These are phyloP conservation scores for Coemansia asiatica DNA, from an alignment of 192 early-diverging fungal genomes.

Conservation along the genomic window DNA sequence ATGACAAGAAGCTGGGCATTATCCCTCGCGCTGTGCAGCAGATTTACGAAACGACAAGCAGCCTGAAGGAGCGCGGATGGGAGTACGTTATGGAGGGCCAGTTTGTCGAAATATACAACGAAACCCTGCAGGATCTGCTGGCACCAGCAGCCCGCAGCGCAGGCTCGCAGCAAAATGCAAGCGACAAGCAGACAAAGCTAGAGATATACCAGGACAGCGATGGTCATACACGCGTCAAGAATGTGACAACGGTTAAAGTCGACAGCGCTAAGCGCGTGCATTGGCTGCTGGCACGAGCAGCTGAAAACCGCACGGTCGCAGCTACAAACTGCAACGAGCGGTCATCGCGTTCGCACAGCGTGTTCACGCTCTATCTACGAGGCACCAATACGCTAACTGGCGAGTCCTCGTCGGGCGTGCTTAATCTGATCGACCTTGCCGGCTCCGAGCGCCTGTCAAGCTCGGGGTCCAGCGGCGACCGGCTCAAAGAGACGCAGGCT, in stretches of 20 bases:
- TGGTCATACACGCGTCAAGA: slow-evolving; percentile 79
- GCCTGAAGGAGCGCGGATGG: slow-evolving; percentile 79
- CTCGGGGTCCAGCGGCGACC: slow-evolving; percentile 83
- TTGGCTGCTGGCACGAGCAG: slow-evolving; percentile 69
- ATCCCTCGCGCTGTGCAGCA: slow-evolving; percentile 92
- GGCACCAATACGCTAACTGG: slow-evolving; percentile 75
- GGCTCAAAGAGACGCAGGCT: slow-evolving; percentile 89
- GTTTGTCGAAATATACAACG: slow-evolving; percentile 97
- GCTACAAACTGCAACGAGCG: slow-evolving; percentile 92
- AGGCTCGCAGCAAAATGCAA: slow-evolving; percentile 2
- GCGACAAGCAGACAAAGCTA: slow-evolving; percentile 64
- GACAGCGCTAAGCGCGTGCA: slow-evolving; percentile 74
- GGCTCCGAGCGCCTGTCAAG: slow-evolving; percentile 85
- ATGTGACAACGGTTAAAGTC: slow-evolving; percentile 68
- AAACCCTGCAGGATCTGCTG: slow-evolving; percentile 83
- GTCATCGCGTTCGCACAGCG: slow-evolving; percentile 90
- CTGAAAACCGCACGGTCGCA: slow-evolving; percentile 83
- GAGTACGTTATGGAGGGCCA: slow-evolving; percentile 83
- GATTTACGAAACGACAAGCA: slow-evolving; percentile 77
- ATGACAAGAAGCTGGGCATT: slow-evolving; percentile 68
- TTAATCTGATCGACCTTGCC: slow-evolving; percentile 94
- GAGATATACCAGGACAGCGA: slow-evolving; percentile 81
- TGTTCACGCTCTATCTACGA: slow-evolving; percentile 81
- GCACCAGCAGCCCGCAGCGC: slow-evolving; percentile 32
- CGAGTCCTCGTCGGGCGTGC: slow-evolving; percentile 70